These are phyloP conservation scores for Polytrichum commune DNA, from an alignment of 225 moss, liverwort and hornwort species.

Conservation along the genomic window DNA sequence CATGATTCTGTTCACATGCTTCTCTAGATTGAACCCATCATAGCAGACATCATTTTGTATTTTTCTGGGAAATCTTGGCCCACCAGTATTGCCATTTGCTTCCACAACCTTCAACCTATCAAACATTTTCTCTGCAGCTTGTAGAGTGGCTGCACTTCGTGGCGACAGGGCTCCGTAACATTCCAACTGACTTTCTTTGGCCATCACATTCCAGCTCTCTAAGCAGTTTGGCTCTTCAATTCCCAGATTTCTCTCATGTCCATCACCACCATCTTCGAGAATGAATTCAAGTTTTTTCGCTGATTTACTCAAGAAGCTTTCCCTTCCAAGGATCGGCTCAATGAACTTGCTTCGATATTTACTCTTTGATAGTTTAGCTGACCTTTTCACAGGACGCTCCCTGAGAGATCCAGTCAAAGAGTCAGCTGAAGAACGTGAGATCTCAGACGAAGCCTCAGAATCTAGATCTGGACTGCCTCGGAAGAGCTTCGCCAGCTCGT, in stretches of 20 bases:
- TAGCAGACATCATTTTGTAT: constrained; percentile 11
- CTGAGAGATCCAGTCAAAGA: constrained; percentile 3
- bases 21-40: neutral
- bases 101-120: neutral
- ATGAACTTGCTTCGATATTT: constrained; percentile 21
- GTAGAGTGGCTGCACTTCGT: neutral
- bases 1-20: neutral
- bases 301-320: constrained; percentile 18
- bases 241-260: neutral
- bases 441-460: constrained; percentile 1
- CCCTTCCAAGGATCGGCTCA: constrained; percentile 13
- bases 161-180: neutral
- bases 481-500: constrained; percentile 44
- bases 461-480: constrained; percentile 15
- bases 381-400: constrained; percentile 6
- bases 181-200: constrained; percentile 7
- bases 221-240: neutral
- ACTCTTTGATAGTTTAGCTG: constrained; percentile 15
- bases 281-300: constrained; percentile 42
- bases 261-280: constrained; percentile 20
- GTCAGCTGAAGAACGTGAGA: constrained; percentile 3
- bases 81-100: neutral
- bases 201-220: neutral
- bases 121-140: neutral
- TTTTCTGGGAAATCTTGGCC: neutral